Evolutionary conservation across 2,329 filamentous ascomycete genomes (phyloP).

Genomic region (Aspergillus caelatus): DNA sequence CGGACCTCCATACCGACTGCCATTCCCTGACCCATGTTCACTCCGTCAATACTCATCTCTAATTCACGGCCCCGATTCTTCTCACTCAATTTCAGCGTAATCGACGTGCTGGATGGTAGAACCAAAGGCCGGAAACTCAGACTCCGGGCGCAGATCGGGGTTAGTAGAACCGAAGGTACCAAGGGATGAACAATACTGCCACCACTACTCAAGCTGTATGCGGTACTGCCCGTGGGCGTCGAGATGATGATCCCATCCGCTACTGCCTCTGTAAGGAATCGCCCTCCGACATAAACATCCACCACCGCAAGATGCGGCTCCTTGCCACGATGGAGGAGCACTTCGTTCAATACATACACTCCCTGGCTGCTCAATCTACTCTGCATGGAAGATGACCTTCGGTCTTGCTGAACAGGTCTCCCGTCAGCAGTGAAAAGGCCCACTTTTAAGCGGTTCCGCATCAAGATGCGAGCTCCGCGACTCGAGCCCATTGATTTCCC

Average conservation of each 20-base stretch:
- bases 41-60: slow-evolving; percentile 78
- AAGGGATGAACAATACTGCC: slow-evolving; percentile 93
- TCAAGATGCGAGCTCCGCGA: slow-evolving; percentile 76
- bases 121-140: slow-evolving; percentile 91
- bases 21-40: slow-evolving; percentile 66
- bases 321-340: slow-evolving; percentile 87
- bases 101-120: slow-evolving; percentile 80
- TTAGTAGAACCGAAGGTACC: slow-evolving; percentile 84
- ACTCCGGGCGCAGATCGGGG: slow-evolving; percentile 90
- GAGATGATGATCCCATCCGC: slow-evolving; percentile 94
- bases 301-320: slow-evolving; percentile 90
- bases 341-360: slow-evolving; percentile 85
- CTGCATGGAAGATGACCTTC: slow-evolving; percentile 31
- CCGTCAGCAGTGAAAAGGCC: slow-evolving; percentile 76
- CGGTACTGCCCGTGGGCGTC: slow-evolving; percentile 92
- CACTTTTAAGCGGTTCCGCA: slow-evolving; percentile 84
- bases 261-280: slow-evolving; percentile 89
- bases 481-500: slow-evolving; percentile 80
- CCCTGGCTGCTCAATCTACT: slow-evolving; percentile 42
- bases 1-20: slow-evolving; percentile 80
- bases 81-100: slow-evolving; percentile 78
- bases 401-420: slow-evolving; percentile 54
- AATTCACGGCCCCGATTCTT: slow-evolving; percentile 77
- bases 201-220: slow-evolving; percentile 90
- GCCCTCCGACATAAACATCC: slow-evolving; percentile 84